Evolutionary conservation across 345 rosid genomes (phyloP), one percentile per base, ranked within the genome.

Genomic region (Nasturtium officinale): DNA sequence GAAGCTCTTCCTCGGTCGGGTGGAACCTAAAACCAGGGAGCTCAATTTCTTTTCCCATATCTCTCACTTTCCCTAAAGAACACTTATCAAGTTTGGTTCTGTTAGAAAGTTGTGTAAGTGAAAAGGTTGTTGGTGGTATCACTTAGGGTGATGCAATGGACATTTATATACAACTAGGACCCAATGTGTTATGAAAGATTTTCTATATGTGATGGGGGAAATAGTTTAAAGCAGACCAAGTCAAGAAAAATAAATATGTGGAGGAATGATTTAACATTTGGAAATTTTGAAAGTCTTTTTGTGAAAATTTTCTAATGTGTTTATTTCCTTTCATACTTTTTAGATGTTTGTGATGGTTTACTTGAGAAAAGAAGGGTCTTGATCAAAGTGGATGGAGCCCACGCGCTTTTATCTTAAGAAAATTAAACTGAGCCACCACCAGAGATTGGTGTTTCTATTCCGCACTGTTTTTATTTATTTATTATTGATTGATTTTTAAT

Each of bases 1-100:
- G 89, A 23, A 95, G 91, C 59, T 95, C 99, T 20, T 91, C 93
- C 75, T 95, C 99, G 0, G 97, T 95, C 0, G 99, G 99, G 75
- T 95, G 97, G 86, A 95, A 95, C 11, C 97, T 77, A 65, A 95
- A 89, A 17, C 97, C 99, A 0, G 99, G 99, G 55, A 95, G 93
- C 15, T 80, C 84, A 38, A 84, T 72, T 43, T 84, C 82, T 15
- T 78, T 26, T 4, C 77, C 54, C 81, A 78, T 73, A 6, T 71
- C 83, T 30, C 73, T 63, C 75, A 55, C 71, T 62, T 26, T 50
- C 66, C 10, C 23, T 37, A 12, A 42, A 32, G 16, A 28, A 52
- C 40, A 42, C 78, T 50, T 46, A 25, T 12, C 72, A 81, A 75
- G 74, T 65, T 66, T 55, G 38, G 15, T 51, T 57, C 12, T 16